These are phyloP conservation scores for Phytophthora cajani DNA, from an alignment of 352 stramenopile genomes.

Conservation along the genomic window DNA sequence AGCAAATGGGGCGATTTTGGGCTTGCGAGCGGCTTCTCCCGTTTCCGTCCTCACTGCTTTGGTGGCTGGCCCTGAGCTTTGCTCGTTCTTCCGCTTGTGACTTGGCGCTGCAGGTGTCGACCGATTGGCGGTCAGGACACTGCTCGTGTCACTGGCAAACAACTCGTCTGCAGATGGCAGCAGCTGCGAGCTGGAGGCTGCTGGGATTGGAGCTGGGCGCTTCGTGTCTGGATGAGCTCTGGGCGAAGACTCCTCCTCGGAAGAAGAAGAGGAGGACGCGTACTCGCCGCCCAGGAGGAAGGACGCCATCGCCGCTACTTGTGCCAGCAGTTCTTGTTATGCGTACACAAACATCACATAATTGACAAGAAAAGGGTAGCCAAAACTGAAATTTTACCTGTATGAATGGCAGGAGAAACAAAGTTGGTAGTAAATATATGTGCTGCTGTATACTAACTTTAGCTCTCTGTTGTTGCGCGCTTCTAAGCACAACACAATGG, in stretches of 20 bases:
- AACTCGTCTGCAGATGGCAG: slow-evolving; percentile 60
- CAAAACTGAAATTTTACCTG: not conserved
- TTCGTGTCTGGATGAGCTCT: not conserved
- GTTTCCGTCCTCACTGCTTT: slow-evolving; percentile 34
- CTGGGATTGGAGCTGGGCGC: not conserved
- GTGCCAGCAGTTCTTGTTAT: not conserved
- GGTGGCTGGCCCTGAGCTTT: slow-evolving; percentile 11
- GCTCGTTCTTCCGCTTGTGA: slow-evolving; percentile 41
- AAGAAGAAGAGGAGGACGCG: slow-evolving; percentile 48
- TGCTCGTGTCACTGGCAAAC: slow-evolving; percentile 48
- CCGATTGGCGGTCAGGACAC: slow-evolving; percentile 19
- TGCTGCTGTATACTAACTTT: too few species aligned
- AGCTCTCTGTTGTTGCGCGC: too few species aligned
- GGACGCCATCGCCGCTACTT: slow-evolving; percentile 36
- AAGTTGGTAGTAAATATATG: not conserved
- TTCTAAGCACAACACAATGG: too few species aligned
- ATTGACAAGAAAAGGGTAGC: not conserved
- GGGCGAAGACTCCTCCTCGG: slow-evolving; percentile 31
- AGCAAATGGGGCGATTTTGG: slow-evolving; percentile 41
- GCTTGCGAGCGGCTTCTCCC: slow-evolving; percentile 14
- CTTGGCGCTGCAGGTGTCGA: slow-evolving; percentile 9
- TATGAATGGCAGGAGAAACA: not conserved
- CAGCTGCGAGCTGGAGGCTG: not conserved
- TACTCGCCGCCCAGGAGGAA: slow-evolving; percentile 72
- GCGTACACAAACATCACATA: not conserved